Base-by-base conservation (phyloP, 805 yeast species). In the Spathaspora arborariae region DNA sequence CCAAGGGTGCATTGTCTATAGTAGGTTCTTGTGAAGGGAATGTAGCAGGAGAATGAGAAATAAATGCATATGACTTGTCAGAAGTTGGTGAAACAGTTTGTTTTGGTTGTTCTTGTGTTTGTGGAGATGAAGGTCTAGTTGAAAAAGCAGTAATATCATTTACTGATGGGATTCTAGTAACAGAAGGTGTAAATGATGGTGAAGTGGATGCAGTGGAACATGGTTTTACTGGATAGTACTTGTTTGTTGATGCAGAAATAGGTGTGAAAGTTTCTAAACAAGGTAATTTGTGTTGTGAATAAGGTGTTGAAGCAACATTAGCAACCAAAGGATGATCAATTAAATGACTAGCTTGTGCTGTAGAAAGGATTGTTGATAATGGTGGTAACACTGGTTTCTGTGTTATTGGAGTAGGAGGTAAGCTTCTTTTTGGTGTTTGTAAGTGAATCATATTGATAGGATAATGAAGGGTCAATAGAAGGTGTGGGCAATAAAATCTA, bases 41-140 rank as follows among this genome's bases (percentile, higher is more conserved):
- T 0, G 97, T 88, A 16, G 89, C 82, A 22, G 90, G 96, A 6
- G 96, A 88, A 66, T 92, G 98, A 19, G 95, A 83, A 53, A 92
- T 92, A 67, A 92, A 92, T 15, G 97, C 97, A 67, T 83, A 87
- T 16, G 76, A 62, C 53, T 72, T 58, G 2, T 52, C 57, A 10
- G 41, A 40, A 26, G 42, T 16, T 7, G 39, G 39, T 10, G 39
- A 20, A 15, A 19, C 39, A 18, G 24, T 20, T 6, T 10, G 24
- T 37, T 37, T 37, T 37, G 39, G 39, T 13, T 19, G 39, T 10
- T 37, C 39, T 13, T 13, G 39, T 41, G 50, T 16, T 21, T 49
- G 30, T 10, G 50, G n/a, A n/a, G 48, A 33, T 41, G 46, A 27
- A 36, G 22, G 10, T 45, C 34, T 11, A 27, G 40, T 18, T 20